These are phyloP conservation scores for Cercospora citrullina DNA, from an alignment of 2,329 filamentous ascomycete genomes.

Conservation along the genomic window DNA sequence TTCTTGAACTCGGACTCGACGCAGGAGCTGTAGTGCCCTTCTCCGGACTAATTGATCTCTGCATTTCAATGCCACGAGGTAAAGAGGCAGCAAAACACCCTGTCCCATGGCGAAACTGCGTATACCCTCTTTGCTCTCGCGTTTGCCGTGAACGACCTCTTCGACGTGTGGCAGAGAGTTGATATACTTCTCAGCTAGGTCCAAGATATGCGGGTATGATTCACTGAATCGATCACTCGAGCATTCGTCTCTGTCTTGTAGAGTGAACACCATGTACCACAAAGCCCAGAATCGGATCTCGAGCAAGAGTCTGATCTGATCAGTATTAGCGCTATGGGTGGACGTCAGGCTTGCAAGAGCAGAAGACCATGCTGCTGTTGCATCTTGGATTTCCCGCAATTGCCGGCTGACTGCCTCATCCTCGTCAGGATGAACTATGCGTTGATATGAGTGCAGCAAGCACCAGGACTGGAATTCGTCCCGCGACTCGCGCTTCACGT, in stretches of 20 bases:
- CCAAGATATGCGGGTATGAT: neutral
- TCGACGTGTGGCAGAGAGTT: neutral
- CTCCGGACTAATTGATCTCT: neutral
- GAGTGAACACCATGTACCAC: neutral
- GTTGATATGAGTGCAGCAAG: neutral
- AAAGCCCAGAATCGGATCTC: neutral
- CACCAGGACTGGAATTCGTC: neutral
- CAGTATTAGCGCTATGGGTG: neutral
- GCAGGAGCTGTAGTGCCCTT: neutral
- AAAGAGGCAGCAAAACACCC: neutral
- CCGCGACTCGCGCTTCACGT: neutral
- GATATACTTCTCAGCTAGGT: neutral
- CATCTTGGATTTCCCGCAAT: neutral
- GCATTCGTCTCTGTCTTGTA: neutral
- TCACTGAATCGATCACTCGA: neutral
- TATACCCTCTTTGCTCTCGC: neutral
- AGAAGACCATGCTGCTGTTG: neutral
- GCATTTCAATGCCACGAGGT: neutral
- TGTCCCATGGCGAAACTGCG: neutral
- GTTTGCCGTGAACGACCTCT: neutral
- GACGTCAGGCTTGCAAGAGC: neutral
- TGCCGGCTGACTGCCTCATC: neutral
- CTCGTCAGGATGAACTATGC: neutral
- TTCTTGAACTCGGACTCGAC: neutral
- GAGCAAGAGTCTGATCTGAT: neutral